Percentiles rank a stretch among this genome's conserved stretches.
These are phyloP conservation scores for Fraxinus albicans DNA, from an alignment of 305 asterid species.

Conservation along the genomic window DNA sequence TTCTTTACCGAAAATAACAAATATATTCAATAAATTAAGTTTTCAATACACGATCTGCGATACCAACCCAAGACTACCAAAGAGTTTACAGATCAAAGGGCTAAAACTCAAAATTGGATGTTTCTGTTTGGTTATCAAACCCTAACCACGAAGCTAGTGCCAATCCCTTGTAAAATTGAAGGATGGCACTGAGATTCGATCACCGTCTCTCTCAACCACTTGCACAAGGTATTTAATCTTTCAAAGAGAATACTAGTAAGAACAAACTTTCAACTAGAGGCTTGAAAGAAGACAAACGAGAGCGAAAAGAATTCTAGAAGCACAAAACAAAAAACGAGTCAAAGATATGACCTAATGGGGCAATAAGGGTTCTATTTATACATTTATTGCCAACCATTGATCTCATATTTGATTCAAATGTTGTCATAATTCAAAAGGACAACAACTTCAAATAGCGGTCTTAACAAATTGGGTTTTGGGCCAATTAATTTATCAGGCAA, in stretches of 20 bases:
- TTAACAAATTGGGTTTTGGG: neutral
- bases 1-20: neutral
- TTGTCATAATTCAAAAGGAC: neutral
- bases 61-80: neutral
- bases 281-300: neutral
- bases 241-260: neutral
- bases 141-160: neutral
- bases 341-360: neutral
- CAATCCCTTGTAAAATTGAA: neutral
- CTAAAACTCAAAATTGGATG: neutral
- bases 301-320: neutral
- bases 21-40: neutral
- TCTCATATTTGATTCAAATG: neutral
- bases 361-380: too few species aligned
- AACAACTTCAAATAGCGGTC: neutral
- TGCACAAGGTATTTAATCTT: neutral
- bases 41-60: neutral
- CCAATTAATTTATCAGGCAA: neutral
- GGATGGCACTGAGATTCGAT: neutral
- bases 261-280: neutral
- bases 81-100: neutral
- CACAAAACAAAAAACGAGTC: neutral
- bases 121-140: neutral
- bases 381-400: neutral
- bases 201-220: neutral